Base-by-base conservation (phyloP, 495 filamentous ascomycete species). In the Hyaloscypha bicolor region DNA sequence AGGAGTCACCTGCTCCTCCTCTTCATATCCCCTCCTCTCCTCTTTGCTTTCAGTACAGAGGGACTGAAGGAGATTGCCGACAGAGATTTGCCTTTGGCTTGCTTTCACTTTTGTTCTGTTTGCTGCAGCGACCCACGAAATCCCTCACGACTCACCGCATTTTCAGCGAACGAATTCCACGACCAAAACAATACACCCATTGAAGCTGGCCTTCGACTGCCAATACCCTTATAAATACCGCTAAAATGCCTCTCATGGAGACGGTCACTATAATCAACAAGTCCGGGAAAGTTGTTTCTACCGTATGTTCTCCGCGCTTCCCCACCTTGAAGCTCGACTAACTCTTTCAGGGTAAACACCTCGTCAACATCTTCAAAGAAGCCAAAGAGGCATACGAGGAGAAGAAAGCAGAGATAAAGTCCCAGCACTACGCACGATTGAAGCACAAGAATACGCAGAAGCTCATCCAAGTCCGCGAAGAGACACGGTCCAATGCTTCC, bases 251-350 rank as follows among this genome's bases (percentile, higher is more conserved):
- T 70, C 53, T 76, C 63, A 79, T 79, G 64, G 82, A 97, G 79
- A 92, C 92, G 51, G 89, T 97, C 73, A 92, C 92, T 63, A 91
- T 97, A 64, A 87, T 97, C 78, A 94, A 97, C 80, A 91, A 90
- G 73, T 96, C 93, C 66, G 93, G 93, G 65, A 94, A 97, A 83
- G 88, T 96, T 9, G 91, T 97, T 60, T 94, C 89, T 83, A 95
- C 91, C 64, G 93, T 95, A 85, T 78, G 91, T 79, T 59, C 22
- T 39, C 55, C 55, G 29, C n/a, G 1, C 62, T n/a, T 30, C 11
- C 19, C 32, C 32, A 60, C 25, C 59, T 51, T 53, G 55, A 32
- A 45, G 12, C 32, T 35, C 8, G 22, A 35, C 42, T 58, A 60
- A 62, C 51, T 19, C 60, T 31, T 52, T 60, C 76, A 97, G 93